Evolutionary conservation across 129 eudicot species (phyloP), one percentile per base, ranked within the genome.

Genomic region (Lonicera japonica): DNA sequence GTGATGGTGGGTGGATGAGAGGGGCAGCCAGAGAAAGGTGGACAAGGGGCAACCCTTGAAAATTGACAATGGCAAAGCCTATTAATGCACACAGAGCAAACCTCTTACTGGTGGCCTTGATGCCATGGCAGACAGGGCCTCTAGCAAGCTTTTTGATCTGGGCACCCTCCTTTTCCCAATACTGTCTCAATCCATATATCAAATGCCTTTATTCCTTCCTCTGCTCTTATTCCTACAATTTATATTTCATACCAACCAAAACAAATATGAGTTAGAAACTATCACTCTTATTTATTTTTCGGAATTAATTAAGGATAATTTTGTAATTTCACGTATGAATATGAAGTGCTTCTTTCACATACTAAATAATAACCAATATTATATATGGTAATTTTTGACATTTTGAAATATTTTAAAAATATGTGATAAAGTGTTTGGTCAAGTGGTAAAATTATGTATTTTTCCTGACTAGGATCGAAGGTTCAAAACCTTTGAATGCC

Each of bases 41-140:
- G 65, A 17, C 73, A 68, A 18, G 65, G 62, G 22, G 65, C 54
- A 25, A 18, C 65, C 24, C 43, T 68, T 43, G 48, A 25, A 12
- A 58, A 58, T 18, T 20, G 38, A 34, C 63, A 58, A 5, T 21
- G 63, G 39, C 63, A 58, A 11, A 4, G 25, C 23, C 50, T 46
- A 29, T 20, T 21, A 8, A 58, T 0, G 39, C 63, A 58, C 2
- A 0, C 14, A 25, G 63, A 15, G 15, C 5, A 21, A 17, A 58
- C 39, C n/a, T 58, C 48, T 17, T 46, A n/a, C n/a, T n/a, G 46
- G 0, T 24, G 6, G 45, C 63, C 63, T 58, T 41, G 14, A 12
- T 58, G 18, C 11, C 63, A 58, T 1, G 63, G 63, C 25, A 40
- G 63, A 34, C 48, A 58, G 16, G 62, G 24, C 19, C 25, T 38